Percentiles rank a stretch among this genome's conserved stretches.
Conservation (phyloP, 129 eudicot species). For the Chrysanthemum makinoi region DNA sequence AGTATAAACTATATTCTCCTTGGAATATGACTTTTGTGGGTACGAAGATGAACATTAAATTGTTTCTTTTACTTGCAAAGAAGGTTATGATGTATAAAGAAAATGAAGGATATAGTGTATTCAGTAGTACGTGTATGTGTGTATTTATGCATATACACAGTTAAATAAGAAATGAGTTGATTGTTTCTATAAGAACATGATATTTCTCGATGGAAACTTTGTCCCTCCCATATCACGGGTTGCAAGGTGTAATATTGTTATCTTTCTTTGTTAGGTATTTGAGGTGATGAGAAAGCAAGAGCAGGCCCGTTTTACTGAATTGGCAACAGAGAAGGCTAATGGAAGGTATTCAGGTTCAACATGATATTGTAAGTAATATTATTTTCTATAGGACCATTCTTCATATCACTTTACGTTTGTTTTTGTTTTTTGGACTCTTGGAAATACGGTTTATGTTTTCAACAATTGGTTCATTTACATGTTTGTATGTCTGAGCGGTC, state of each 20-base stretch:
- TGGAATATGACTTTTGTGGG: too few species aligned
- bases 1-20: background rate
- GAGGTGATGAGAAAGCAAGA: slow-evolving; percentile 88
- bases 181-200: slow-evolving; percentile 5
- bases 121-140: background rate
- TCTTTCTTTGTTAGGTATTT: slow-evolving; percentile 48
- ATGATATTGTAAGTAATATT: too few species aligned
- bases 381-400: too few species aligned
- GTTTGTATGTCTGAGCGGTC: too few species aligned
- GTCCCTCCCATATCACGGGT: background rate
- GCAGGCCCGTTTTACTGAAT: slow-evolving; percentile 62
- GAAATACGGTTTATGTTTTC: too few species aligned
- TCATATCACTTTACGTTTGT: too few species aligned
- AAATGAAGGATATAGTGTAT: background rate
- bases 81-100: too few species aligned
- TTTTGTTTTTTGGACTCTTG: too few species aligned
- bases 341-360: too few species aligned
- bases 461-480: too few species aligned
- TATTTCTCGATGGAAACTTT: background rate
- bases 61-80: background rate
- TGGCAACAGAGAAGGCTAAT: too few species aligned
- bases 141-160: background rate
- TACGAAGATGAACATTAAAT: background rate
- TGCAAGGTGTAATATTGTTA: slow-evolving; percentile 9
- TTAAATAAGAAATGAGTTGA: background rate